Conservation (phyloP, 1,139 yeast species). For the Kurtzmaniella quercitrusa region DNA sequence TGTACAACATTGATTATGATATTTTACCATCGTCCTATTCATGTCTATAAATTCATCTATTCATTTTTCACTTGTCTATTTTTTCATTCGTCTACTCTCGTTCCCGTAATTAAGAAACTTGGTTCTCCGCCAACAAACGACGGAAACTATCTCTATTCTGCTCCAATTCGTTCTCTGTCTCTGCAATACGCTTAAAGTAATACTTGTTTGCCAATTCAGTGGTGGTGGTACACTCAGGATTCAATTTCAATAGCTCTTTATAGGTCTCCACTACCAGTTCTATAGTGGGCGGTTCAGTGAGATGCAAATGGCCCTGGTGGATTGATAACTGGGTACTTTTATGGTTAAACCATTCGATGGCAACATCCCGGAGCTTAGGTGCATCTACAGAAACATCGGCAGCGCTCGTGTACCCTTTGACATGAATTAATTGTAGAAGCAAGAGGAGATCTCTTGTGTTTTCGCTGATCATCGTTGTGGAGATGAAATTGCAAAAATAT, state of each 20-base stretch:
- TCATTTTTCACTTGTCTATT: too few relatives aligned
- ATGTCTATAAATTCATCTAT: too few relatives aligned
- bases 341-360: slow-evolving; percentile 19
- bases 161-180: slow-evolving; percentile 12
- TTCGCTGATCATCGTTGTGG: slow-evolving; percentile 6
- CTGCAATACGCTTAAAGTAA: slow-evolving; percentile 17
- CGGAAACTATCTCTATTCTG: slow-evolving; percentile 11
- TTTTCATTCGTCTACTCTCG: too few relatives aligned
- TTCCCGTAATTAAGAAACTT: neutral
- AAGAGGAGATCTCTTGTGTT: slow-evolving; percentile 19
- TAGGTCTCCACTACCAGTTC: slow-evolving; percentile 15
- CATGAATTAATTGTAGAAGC: slow-evolving; percentile 21
- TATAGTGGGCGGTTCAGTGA: slow-evolving; percentile 11
- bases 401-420: slow-evolving; percentile 18
- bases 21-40: too few relatives aligned
- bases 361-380: slow-evolving; percentile 12
- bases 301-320: slow-evolving; percentile 10
- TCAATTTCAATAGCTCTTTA: slow-evolving; percentile 13
- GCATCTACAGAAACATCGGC: slow-evolving; percentile 13
- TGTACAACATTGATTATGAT: too few relatives aligned
- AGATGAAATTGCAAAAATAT: neutral
- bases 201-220: slow-evolving; percentile 24
- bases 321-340: slow-evolving; percentile 17
- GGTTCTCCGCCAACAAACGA: slow-evolving; percentile 6
- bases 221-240: slow-evolving; percentile 17